Conservation (phyloP, 164 flowering plant species). For the Liriodendron chinense region DNA sequence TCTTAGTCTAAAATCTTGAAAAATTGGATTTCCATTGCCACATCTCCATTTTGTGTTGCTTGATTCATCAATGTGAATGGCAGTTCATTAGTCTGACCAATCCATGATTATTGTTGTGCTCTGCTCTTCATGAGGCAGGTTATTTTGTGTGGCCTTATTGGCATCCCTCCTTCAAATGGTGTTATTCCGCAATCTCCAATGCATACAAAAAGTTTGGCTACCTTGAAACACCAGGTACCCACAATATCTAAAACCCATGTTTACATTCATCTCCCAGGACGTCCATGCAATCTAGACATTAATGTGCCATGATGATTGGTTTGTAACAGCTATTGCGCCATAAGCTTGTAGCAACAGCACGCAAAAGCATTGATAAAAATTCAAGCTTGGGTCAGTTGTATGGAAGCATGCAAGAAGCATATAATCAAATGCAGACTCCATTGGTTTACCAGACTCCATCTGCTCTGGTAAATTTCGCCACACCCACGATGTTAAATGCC, state of each 20-base stretch:
- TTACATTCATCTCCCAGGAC: neutral
- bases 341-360: slow-evolving; percentile 83
- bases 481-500: neutral
- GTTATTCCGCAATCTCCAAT: slow-evolving; percentile 98
- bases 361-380: slow-evolving; percentile 62
- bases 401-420: slow-evolving; percentile 82
- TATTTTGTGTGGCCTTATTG: slow-evolving; percentile 81
- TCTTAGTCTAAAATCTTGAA: no score
- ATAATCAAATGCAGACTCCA: slow-evolving; percentile 91
- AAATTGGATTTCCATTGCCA: no score
- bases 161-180: slow-evolving; percentile 97
- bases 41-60: no score
- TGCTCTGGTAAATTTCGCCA: slow-evolving; percentile 41
- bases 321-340: slow-evolving; percentile 68
- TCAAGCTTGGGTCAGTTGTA: slow-evolving; percentile 77
- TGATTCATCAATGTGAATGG: no score
- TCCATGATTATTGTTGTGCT: neutral
- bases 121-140: slow-evolving; percentile 31
- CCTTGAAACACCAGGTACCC: slow-evolving; percentile 87
- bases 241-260: neutral
- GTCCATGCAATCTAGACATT: neutral
- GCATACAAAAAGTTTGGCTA: slow-evolving; percentile 96
- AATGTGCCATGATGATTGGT: neutral
- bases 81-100: neutral
- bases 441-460: slow-evolving; percentile 74